Evolutionary conservation across 805 yeast species (phyloP), one percentile per base, ranked within the genome.

Genomic region (Teunomyces funiuensis): DNA sequence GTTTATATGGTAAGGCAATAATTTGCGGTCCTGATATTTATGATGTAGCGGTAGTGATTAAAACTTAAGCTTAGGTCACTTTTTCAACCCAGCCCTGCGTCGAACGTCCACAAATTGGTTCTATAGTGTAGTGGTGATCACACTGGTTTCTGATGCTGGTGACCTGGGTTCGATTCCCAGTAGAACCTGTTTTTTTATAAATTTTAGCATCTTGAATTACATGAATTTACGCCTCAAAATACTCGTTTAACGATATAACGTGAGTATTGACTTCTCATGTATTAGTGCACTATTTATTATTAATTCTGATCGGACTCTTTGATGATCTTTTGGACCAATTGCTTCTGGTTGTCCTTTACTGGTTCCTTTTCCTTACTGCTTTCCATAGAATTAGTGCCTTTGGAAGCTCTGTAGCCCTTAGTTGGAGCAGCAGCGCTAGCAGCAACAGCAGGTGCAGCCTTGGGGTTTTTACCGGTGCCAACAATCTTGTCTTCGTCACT

Each of bases 101-200:
- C n/a, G n/a, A n/a, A n/a, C n/a, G n/a, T n/a, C n/a, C n/a, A n/a
- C n/a, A 33, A 43, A 36, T 8, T 20, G 64, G 61, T 58, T 56
- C 53, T 51, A 52, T 58, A 58, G 64, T 59, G 61, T 59, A 59
- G 60, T 52, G 64, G 64, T 45, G 44, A 58, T 59, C 63, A 59
- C 63, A 47, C 55, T 51, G 58, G 64, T 50, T 58, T 58, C 64
- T 58, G 64, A 58, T 57, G 55, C 63, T 58, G 64, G 62, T 41
- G 50, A 58, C 61, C 61, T 53, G 63, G 64, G 64, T 59, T 59
- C 63, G 61, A 59, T 50, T 57, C 64, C 63, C 63, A 51, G 61
- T 50, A 51, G 51, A 63, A 54, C 57, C 60, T 54, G 19, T 27
- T 34, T 26, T 41, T 41, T 37, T 5, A 7, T 19, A 19, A 19